Conservation (phyloP, 371 early-diverging fungal genomes). For the Lichtheimia ramosa region DNA sequence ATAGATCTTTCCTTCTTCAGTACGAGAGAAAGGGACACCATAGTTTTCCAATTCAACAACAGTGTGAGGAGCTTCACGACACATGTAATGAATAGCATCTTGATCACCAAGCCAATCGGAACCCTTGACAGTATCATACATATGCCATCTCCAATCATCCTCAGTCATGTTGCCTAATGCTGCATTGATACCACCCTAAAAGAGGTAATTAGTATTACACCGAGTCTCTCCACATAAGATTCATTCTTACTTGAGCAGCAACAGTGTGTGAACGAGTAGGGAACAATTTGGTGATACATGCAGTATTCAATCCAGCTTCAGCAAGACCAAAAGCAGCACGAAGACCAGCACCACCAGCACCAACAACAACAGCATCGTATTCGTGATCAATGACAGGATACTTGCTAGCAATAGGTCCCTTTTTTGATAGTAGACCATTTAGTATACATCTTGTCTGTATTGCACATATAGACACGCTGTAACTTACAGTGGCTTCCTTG, state of each 20-base stretch:
- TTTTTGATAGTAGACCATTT: not conserved
- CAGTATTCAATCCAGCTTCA: constrained; percentile 96
- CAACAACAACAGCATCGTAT: constrained; percentile 97
- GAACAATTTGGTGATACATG: constrained; percentile 98
- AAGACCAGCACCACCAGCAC: constrained; percentile 98
- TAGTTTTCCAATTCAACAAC: constrained; percentile 98
- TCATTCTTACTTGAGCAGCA: constrained; percentile 83
- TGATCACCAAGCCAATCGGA: constrained; percentile 98
- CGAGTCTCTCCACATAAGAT: not conserved
- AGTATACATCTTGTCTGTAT: not conserved
- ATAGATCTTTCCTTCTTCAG: constrained; percentile 96
- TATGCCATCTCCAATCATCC: constrained; percentile 99
- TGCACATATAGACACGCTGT: not conserved
- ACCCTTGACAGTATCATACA: constrained; percentile 99
- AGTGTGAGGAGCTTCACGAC: constrained; percentile 94
- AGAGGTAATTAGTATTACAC: not conserved
- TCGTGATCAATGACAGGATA: constrained; percentile 96
- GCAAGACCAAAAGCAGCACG: constrained; percentile 98
- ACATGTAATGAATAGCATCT: constrained; percentile 99
- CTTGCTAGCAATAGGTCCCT: constrained; percentile 66
- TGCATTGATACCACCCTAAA: constrained; percentile 96
- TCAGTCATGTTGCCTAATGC: constrained; percentile 98
- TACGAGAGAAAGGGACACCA: constrained; percentile 97
- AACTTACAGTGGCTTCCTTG: constrained; percentile 63
- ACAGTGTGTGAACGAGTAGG: constrained; percentile 98